Base-by-base conservation (phyloP, 2,329 filamentous ascomycete genomes). In the Arachnomyces sp. region DNA sequence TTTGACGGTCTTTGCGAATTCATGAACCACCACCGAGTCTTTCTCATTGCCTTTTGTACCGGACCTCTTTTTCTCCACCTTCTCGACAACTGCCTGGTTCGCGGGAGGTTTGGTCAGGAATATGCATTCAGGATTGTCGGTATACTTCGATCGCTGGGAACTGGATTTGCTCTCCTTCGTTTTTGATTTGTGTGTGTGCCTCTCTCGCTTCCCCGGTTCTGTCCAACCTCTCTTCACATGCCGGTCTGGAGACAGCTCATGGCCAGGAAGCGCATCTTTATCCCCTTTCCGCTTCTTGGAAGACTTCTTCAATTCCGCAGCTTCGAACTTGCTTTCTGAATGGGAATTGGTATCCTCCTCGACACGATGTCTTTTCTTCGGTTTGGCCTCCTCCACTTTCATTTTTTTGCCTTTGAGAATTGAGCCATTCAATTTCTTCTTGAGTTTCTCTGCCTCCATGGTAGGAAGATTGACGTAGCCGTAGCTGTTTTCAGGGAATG, bases 191-290 rank as follows among this genome's bases (percentile, higher is more conserved):
- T 70, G 64, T 45, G 69, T 66, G 25, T 29, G 54, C 65, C 67
- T 50, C 68, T 70, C 52, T 59, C 67, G 51, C 36, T 48, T 67
- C 15, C 71, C 67, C 1, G 81, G 73, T 45, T 88, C 84, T 1
- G 85, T 90, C 89, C 89, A 95, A 4, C 88, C 89, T 45, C 89
- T 75, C 70, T 92, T 93, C 45, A 95, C 80, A 55, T 85, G 85
- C 51, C 89, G 78, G 34, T 78, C 82, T 13, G 78, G 71, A 4
- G 80, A 75, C 30, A 98, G 67, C 54, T 84, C 78, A 35, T 87
- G 72, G 3, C 88, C 92, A 16, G 72, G 65, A n/a, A 82, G 44
- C 2, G 80, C 66, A 28, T 71, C 69, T 15, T 73, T 67, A 36
- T 69, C 66, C 54, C 52, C 78, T 57, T 71, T 72, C 61, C 55